A percentile compares a stretch with the other conserved stretches of the same genome.
phyloP scores from a whole-genome alignment of 1,139 yeast genomes.

The Trichomonascaceae sp. region DNA sequence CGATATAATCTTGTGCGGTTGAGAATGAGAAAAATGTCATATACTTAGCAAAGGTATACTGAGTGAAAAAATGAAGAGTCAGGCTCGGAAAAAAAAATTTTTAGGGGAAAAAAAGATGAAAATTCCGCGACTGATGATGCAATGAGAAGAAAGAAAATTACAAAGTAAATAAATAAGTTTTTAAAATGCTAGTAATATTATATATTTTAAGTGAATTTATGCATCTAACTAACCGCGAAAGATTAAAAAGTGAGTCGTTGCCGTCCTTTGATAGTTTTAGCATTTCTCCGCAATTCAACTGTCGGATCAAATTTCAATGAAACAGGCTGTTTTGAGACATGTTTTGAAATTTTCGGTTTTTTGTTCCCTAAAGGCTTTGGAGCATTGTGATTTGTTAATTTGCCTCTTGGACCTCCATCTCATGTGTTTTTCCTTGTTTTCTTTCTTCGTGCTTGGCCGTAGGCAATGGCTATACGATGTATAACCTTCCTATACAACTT shows the following conservation, averaged over 20 bases:
- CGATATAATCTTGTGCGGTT: constrained; percentile 22
- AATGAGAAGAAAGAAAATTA: neutral
- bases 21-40: constrained; percentile 7
- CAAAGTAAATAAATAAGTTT: neutral
- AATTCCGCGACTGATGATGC: neutral
- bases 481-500: neutral
- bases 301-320: too few species aligned
- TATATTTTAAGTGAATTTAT: too few species aligned
- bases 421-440: neutral
- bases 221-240: neutral
- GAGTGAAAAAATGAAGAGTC: constrained; percentile 3
- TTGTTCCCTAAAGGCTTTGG: too few species aligned
- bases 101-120: neutral
- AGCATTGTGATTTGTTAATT: too few species aligned
- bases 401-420: neutral
- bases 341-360: too few species aligned
- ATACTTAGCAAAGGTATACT: constrained; percentile 3
- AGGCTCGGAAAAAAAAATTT: neutral
- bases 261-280: too few species aligned
- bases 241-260: too few species aligned
- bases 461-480: too few species aligned
- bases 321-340: too few species aligned
- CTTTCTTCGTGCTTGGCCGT: neutral
- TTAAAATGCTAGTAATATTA: neutral
- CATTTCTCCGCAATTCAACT: too few species aligned